Base-by-base conservation (phyloP, 2,329 filamentous ascomycete species). In the Ascochyta lentis region DNA sequence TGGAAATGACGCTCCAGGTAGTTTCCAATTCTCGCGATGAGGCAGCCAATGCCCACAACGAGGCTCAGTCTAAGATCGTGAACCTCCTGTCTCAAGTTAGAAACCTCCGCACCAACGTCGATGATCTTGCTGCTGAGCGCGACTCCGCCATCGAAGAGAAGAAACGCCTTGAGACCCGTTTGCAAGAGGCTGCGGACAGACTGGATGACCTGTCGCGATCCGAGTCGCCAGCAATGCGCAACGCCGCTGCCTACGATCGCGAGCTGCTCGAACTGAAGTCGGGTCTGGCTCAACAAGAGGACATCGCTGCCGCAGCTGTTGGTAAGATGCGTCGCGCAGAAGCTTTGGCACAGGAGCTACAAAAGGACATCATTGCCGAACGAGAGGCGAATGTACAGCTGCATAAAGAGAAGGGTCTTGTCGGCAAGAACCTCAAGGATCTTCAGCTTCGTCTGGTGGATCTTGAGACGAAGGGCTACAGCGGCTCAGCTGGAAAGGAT, bases 301-400 rank as follows among this genome's bases (percentile, higher is more conserved):
- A 99, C 72, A 88, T 98, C 55, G 91, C 92, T 10, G 86, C 89
- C 0, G 94, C 95, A 3, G 94, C 94, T 0, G 89, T 98, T 37
- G 94, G 95, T 69, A 98, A 98, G 82, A 99, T 99, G 95, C 87
- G 94, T 51, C 88, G 94, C 23, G 91, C 95, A 2, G 94, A 99
- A 71, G 90, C 92, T 4, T 80, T 98, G 29, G 89, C 88, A 1
- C 86, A 89, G 8, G 95, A 99, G 76, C 88, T 96, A 61, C 94
- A 98, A 71, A 96, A 95, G 75, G 95, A 99, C 69, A 91, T 97
- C 59, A 86, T 88, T 16, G 86, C 85, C 7, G 94, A 97, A 78
- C 87, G 94, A 9, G 95, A 98, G 71, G 84, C 85, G 31, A 92
- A 88, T 66, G 86, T 89, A 5, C 86, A 90, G 64, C 81, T 98